These are phyloP conservation scores for Arthrobotrys sinensis DNA, from an alignment of 2,329 filamentous ascomycete species.

Conservation along the genomic window DNA sequence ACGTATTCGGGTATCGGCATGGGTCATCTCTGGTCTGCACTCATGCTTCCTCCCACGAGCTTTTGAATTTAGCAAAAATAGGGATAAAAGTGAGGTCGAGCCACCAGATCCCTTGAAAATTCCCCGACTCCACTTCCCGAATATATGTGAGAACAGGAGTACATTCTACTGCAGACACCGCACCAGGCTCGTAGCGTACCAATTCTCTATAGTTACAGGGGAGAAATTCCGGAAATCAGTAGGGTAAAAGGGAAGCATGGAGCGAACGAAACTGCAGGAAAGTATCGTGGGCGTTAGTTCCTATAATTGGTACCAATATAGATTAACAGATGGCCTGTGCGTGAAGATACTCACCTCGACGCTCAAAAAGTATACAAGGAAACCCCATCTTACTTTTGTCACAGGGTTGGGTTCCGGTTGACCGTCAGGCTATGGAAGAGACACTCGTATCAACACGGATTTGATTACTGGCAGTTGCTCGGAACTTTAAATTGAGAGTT, in stretches of 20 bases:
- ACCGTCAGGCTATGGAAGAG: conserved; percentile 22
- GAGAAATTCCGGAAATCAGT: conserved; percentile 42
- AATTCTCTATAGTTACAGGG: conserved; percentile 30
- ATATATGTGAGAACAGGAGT: conserved; percentile 30
- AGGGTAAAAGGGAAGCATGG: conserved; percentile 52
- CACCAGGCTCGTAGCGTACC: conserved; percentile 12
- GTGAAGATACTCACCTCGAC: conserved; percentile 22
- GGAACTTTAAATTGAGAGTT: conserved; percentile 1
- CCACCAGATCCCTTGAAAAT: conserved; percentile 52
- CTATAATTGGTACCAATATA: conserved; percentile 45
- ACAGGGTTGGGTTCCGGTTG: conserved; percentile 42
- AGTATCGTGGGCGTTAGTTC: conserved; percentile 40
- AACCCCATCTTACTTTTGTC: conserved; percentile 9
- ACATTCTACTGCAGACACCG: conserved; percentile 13
- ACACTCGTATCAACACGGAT: conserved; percentile 12
- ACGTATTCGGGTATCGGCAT: conserved; percentile 56
- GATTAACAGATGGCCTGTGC: conserved; percentile 47
- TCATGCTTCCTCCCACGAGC: conserved; percentile 28
- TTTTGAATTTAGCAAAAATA: conserved; percentile 60
- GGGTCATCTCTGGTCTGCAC: conserved; percentile 10
- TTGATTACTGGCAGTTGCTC: conserved; percentile 11
- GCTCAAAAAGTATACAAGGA: conserved; percentile 28
- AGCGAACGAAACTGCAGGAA: conserved; percentile 35
- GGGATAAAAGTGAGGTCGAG: conserved; percentile 40
- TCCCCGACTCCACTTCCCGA: conserved; percentile 61